Percentiles rank a stretch among this genome's conserved stretches.
phyloP scores from a whole-genome alignment of 352 stramenopile species.

The Globisporangium viniferum region DNA sequence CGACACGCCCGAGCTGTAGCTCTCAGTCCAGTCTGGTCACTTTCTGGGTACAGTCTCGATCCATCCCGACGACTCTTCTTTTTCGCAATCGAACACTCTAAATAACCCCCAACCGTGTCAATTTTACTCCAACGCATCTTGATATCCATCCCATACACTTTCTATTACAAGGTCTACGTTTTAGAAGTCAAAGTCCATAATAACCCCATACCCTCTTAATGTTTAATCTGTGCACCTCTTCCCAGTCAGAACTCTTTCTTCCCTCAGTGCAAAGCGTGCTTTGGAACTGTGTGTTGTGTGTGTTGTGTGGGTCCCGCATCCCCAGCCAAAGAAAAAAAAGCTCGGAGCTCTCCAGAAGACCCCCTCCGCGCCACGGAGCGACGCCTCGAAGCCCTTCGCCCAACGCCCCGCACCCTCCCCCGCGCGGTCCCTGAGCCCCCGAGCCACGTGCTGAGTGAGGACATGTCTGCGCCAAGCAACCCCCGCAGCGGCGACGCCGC shows the following conservation, averaged over 20 bases:
- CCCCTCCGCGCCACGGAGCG: constrained; percentile 1
- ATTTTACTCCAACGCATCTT: not conserved
- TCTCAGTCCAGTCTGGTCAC: not conserved
- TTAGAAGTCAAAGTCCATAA: not conserved
- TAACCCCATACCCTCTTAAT: not conserved
- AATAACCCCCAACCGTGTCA: not conserved
- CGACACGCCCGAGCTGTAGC: constrained; percentile 24
- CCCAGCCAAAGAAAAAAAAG: constrained; percentile 16
- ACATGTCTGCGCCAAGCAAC: constrained; percentile 1
- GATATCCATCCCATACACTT: not conserved
- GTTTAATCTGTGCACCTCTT: not conserved
- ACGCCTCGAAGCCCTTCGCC: not conserved
- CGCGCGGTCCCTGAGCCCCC: not conserved
- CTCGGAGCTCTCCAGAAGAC: constrained; percentile 11
- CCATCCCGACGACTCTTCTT: not conserved
- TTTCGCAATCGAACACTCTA: not conserved
- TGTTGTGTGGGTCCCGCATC: not conserved
- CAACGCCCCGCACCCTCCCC: not conserved
- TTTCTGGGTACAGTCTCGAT: not conserved
- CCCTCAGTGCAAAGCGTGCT: not conserved
- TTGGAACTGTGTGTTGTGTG: not conserved
- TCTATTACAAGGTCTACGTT: not conserved
- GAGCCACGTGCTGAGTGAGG: not conserved
- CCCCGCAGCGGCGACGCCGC: not conserved
- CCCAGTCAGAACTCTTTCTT: not conserved